A percentile compares a stretch with the other conserved stretches of the same genome.
Evolutionary conservation across 1,284 basidiomycete species (phyloP).

Genomic region (Cronartium ribicola): DNA sequence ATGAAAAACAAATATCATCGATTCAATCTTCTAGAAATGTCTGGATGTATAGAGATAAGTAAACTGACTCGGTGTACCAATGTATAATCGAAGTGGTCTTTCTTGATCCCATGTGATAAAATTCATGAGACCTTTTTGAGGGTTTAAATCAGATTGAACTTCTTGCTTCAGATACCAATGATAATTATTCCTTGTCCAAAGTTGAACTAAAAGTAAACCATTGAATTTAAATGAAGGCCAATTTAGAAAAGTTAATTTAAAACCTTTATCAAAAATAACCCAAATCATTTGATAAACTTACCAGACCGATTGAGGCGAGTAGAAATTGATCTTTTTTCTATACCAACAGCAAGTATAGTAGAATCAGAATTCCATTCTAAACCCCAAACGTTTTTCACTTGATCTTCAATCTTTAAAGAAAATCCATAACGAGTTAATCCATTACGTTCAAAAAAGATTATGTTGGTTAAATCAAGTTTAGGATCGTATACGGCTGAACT

Average conservation of each 20-base stretch:
- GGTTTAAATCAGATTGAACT: constrained; percentile 54
- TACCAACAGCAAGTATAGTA: constrained; percentile 76
- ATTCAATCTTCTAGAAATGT: background rate
- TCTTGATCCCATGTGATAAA: constrained; percentile 84
- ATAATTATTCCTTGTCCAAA: constrained; percentile 94
- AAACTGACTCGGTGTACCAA: constrained; percentile 57
- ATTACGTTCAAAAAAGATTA: constrained; percentile 94
- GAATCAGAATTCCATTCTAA: constrained; percentile 86
- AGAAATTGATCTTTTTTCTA: constrained; percentile 58
- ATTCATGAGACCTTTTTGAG: constrained; percentile 59
- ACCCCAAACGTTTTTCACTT: constrained; percentile 66
- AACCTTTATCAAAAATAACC: too few relatives aligned
- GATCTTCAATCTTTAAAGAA: constrained; percentile 59
- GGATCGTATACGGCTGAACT: constrained; percentile 74
- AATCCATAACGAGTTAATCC: constrained; percentile 90
- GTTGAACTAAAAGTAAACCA: constrained; percentile 62
- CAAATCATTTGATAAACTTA: too few relatives aligned
- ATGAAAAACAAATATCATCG: constrained; percentile 54
- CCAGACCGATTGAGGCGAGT: too few relatives aligned
- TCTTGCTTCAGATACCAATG: constrained; percentile 91
- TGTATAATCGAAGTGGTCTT: constrained; percentile 62
- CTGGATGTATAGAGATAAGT: background rate
- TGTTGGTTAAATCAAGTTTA: constrained; percentile 63
- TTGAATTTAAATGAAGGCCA: too few relatives aligned
- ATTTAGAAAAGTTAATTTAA: background rate